Conservation (phyloP, 768 basidiomycete species). For the Mycena galericulata region DNA sequence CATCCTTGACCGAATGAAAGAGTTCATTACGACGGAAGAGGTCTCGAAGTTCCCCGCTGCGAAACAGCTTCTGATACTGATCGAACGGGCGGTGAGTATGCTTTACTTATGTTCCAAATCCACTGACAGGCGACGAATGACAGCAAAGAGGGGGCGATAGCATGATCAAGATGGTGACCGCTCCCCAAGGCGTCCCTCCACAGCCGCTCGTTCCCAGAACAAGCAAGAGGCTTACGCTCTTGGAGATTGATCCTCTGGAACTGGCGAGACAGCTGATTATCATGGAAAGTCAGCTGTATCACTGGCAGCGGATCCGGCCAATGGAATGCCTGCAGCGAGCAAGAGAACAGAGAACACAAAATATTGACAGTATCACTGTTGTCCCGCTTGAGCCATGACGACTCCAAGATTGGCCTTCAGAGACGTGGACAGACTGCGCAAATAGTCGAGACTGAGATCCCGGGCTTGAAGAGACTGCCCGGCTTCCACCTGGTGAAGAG, state of each 20-base stretch:
- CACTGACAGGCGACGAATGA: constrained; percentile 6
- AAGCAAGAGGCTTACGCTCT: constrained; percentile 79
- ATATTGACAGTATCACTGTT: constrained; percentile 84
- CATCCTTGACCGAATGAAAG: constrained; percentile 84
- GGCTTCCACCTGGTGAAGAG: constrained; percentile 54
- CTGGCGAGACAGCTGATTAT: constrained; percentile 94
- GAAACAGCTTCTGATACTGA: constrained; percentile 77
- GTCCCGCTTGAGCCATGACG: constrained; percentile 74
- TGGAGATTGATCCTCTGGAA: constrained; percentile 90
- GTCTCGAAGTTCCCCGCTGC: constrained; percentile 76
- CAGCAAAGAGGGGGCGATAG: constrained; percentile 67
- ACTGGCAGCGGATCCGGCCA: constrained; percentile 88
- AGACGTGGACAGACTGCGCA: constrained; percentile 63
- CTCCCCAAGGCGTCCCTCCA: constrained; percentile 72
- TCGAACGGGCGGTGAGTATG: constrained; percentile 82
- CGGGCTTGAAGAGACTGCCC: constrained; percentile 46
- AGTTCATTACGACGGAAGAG: constrained; percentile 77
- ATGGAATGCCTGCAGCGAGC: constrained; percentile 92
- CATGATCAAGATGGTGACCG: constrained; percentile 67
- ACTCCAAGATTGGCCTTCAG: constrained; percentile 68
- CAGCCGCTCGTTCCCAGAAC: constrained; percentile 80
- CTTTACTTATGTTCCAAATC: constrained; percentile 17
- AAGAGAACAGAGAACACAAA: constrained; percentile 78
- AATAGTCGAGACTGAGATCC: constrained; percentile 53
- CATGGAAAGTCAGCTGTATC: constrained; percentile 88